A percentile compares a stretch with the other conserved stretches of the same genome.
Conservation (phyloP, 1,139 yeast genomes). For the Candida albicans region DNA sequence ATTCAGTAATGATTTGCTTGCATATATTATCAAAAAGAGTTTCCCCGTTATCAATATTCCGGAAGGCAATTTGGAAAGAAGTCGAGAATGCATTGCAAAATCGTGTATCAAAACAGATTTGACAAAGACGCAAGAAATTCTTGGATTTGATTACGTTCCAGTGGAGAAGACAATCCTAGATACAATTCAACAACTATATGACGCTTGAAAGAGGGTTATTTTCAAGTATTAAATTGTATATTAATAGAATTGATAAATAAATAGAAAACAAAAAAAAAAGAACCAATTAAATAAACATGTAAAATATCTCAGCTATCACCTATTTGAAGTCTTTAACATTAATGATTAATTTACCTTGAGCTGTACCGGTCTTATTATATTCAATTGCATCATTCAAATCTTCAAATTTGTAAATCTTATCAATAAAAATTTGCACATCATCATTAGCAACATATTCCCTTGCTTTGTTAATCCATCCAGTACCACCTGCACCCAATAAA, state of each 20-base stretch:
- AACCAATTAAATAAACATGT: too few relatives aligned
- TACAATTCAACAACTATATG: constrained; percentile 43
- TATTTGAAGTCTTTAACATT: constrained; percentile 16
- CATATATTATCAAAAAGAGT: constrained; percentile 25
- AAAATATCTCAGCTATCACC: not conserved
- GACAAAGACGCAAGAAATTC: constrained; percentile 27
- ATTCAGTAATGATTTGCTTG: constrained; percentile 21
- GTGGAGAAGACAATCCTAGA: constrained; percentile 41
- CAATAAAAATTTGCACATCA: constrained; percentile 47
- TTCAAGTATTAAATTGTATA: too few relatives aligned
- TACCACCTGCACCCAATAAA: not conserved
- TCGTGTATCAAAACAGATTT: constrained; percentile 20
- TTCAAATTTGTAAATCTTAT: constrained; percentile 50
- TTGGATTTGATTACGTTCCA: constrained; percentile 38
- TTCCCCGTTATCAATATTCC: constrained; percentile 16
- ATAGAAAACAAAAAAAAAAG: too few relatives aligned
- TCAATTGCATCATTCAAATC: constrained; percentile 53
- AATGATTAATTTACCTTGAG: constrained; percentile 64
- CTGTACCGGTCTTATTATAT: constrained; percentile 43
- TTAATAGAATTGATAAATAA: too few relatives aligned
- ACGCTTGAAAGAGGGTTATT: constrained; percentile 17
- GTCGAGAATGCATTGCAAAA: constrained; percentile 2
- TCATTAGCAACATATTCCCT: constrained; percentile 37
- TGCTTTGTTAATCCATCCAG: constrained; percentile 2
- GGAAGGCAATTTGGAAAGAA: constrained; percentile 9